Evolutionary conservation across 176 grass and related monocot genomes (phyloP), one percentile per base, ranked within the genome.

Genomic region (Saccharum officinarum): DNA sequence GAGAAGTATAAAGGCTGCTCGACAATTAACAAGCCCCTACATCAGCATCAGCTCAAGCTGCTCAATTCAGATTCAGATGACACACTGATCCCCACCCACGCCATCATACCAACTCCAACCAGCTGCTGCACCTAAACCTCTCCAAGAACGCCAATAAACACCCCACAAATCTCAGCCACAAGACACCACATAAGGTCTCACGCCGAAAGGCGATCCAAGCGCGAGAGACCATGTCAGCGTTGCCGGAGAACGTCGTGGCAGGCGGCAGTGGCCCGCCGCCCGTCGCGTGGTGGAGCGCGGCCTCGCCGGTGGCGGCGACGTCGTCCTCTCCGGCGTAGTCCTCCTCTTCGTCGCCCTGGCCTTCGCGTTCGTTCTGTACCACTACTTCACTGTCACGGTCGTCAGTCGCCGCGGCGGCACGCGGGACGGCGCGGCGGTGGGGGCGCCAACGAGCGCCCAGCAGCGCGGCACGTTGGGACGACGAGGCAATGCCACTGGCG

Each of bases 101-200:
- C 59, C 87, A 88, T 59, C 57, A 79, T 25, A 84, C 44, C 87
- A 84, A 74, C 87, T 84, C 75, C 81, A 84, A 26, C 46, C 82
- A 4, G 45, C 45, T 4, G 7, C 44, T 7, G 7, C 75, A 88
- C 54, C 78, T 72, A 72, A 88, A 64, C 87, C 87, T 88, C 87
- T 80, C 37, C 44, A 44, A 57, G 17, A 78, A 72, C 49, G 23
- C 55, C 4, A 55, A 20, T 59, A 36, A 67, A 16, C 37, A 44
- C 13, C 3, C 22, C 47, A 67, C 42, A 79, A 88, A 84, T 79
- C 73, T 20, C 63, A 45, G 36, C 12, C 67, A 73, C 67, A 33
- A 38, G 31, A 3, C 42, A 64, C 9, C 69, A 44, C 75, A 41
- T 6, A 66, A 40, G 14, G n/a, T 25, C n/a, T 68, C 15, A 20